Percentiles rank a stretch among this genome's conserved stretches.
Conservation (phyloP, 1,284 basidiomycete species). For the Porodaedalea pini region DNA sequence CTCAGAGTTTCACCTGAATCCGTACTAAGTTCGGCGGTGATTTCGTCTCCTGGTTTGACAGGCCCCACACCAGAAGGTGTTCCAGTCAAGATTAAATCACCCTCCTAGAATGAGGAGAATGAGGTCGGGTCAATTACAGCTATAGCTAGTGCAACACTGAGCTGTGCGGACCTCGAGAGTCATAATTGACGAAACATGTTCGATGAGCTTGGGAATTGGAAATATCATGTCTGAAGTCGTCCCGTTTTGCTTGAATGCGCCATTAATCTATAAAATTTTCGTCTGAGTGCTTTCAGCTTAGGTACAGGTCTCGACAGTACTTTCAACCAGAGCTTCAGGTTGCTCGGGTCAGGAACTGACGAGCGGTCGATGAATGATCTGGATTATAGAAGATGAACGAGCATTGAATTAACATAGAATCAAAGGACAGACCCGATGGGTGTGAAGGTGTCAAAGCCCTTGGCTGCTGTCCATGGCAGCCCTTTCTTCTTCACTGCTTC, state of each 20-base stretch:
- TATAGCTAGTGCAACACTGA: neutral
- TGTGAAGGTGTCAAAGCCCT: conserved; percentile 88
- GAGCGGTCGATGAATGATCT: conserved; percentile 82
- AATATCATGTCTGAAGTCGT: conserved; percentile 92
- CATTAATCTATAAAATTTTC: conserved; percentile 67
- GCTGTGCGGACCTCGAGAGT: conserved; percentile 70
- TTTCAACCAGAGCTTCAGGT: conserved; percentile 76
- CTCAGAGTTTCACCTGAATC: conserved; percentile 57
- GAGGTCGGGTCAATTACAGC: neutral
- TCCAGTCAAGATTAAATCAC: conserved; percentile 84
- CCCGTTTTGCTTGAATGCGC: conserved; percentile 78
- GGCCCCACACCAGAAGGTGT: conserved; percentile 91
- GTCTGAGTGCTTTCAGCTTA: neutral
- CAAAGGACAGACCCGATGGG: conserved; percentile 60
- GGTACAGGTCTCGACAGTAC: conserved; percentile 32
- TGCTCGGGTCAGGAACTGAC: conserved; percentile 66
- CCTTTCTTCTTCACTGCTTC: conserved; percentile 90
- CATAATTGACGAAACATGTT: conserved; percentile 95
- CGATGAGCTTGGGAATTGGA: conserved; percentile 84
- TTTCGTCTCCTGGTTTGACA: conserved; percentile 71
- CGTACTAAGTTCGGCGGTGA: conserved; percentile 70
- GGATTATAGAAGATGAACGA: conserved; percentile 14
- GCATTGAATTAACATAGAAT: neutral
- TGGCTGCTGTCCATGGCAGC: conserved; percentile 91
- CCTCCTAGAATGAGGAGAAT: conserved; percentile 55